Percentiles rank a stretch among this genome's conserved stretches.
These are phyloP conservation scores for Oryza brachyantha DNA, from an alignment of 176 grass and related monocot species.

Conservation along the genomic window DNA sequence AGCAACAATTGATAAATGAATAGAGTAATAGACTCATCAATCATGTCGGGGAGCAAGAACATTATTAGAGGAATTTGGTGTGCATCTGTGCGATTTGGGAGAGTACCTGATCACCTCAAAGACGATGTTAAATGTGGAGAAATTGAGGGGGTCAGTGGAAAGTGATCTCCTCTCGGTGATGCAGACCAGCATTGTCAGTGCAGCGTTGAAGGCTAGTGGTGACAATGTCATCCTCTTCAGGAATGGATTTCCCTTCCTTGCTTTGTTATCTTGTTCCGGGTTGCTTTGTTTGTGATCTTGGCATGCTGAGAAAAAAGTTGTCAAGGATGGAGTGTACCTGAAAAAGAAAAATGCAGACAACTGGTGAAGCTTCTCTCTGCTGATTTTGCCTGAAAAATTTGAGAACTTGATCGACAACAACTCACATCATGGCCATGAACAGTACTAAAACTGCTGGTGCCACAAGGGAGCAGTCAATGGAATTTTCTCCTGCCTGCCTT, in stretches of 20 bases:
- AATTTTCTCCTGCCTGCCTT: slow-evolving; percentile 73
- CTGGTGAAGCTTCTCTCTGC: neutral
- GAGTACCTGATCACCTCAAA: slow-evolving; percentile 63
- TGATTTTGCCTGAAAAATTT: neutral
- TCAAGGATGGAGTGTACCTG: slow-evolving; percentile 60
- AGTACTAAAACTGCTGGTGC: slow-evolving; percentile 58
- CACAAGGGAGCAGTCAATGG: slow-evolving; percentile 60
- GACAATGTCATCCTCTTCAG: slow-evolving; percentile 35
- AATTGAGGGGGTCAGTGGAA: slow-evolving; percentile 66
- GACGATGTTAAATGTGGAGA: slow-evolving; percentile 64
- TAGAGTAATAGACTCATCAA: no score
- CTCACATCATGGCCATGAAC: slow-evolving; percentile 65
- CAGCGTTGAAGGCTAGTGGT: slow-evolving; percentile 26
- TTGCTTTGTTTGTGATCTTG: neutral
- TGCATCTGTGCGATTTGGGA: neutral
- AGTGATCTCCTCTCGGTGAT: slow-evolving; percentile 67
- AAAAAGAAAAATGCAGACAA: neutral
- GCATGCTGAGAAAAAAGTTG: slow-evolving; percentile 32
- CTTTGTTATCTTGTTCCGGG: neutral
- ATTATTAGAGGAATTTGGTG: neutral
- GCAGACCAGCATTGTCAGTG: slow-evolving; percentile 47
- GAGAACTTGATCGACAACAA: neutral
- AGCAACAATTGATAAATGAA: neutral
- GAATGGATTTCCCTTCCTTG: neutral
- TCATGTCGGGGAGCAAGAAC: neutral